phyloP scores from a whole-genome alignment of 1,139 yeast genomes.

The Hyphopichia pseudoburtonii region DNA sequence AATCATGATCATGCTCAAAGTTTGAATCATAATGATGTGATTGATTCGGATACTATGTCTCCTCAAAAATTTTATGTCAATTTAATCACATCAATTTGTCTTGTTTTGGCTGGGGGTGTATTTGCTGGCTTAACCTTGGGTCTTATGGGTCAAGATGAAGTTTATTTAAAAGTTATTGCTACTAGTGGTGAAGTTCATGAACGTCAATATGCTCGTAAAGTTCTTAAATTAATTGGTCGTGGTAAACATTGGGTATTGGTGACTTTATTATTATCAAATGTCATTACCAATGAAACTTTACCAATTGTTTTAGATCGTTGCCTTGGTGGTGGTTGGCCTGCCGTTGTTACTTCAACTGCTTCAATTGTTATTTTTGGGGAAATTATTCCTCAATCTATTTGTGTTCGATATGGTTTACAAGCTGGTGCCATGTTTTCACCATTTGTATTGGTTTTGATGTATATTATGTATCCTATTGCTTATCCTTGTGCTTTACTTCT shows the following conservation, averaged over 20 bases:
- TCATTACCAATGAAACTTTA: constrained; percentile 90
- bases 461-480: constrained; percentile 87
- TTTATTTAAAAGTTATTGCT: constrained; percentile 72
- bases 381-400: constrained; percentile 90
- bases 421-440: constrained; percentile 92
- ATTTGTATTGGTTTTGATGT: constrained; percentile 82
- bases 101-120: constrained; percentile 89
- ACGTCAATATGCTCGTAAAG: constrained; percentile 70
- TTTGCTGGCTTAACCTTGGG: constrained; percentile 96
- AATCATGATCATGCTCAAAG: constrained; percentile 8
- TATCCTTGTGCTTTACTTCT: constrained; percentile 83
- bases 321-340: constrained; percentile 97
- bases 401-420: constrained; percentile 89
- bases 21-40: constrained; percentile 13
- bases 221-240: constrained; percentile 65
- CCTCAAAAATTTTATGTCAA: constrained; percentile 52
- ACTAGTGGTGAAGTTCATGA: constrained; percentile 60
- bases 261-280: constrained; percentile 80
- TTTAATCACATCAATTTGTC: constrained; percentile 56
- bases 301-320: constrained; percentile 93
- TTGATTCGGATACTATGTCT: constrained; percentile 22
- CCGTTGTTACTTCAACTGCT: constrained; percentile 89
- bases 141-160: constrained; percentile 97
- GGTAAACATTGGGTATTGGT: constrained; percentile 99
- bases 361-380: constrained; percentile 95